Evolutionary conservation across 1,284 basidiomycete genomes (phyloP), one percentile per base, ranked within the genome.

Genomic region (Ustilago vetiveriae): DNA sequence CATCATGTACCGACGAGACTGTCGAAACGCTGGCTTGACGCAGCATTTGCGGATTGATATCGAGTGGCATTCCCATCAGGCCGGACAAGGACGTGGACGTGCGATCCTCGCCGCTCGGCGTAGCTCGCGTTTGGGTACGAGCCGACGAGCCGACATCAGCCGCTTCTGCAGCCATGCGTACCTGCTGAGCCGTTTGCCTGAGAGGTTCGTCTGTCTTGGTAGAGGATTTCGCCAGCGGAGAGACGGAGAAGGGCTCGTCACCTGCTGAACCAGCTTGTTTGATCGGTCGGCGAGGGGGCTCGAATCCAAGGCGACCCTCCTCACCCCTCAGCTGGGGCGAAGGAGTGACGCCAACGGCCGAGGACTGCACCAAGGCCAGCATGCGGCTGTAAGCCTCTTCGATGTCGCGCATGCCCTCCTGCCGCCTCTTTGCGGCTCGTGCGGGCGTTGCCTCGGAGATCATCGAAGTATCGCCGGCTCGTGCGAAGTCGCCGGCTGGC

Each of bases 321-420:
- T 70, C 67, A 17, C 27, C 19, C 13, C 52, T 47, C 48, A 70
- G 47, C 30, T 62, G 57, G 2, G 70, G 70, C 14, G 70, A 72
- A n/a, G 70, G 70, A 9, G 65, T 72, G 26, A 63, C 57, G 7
- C 70, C 70, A 23, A 70, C 58, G 19, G 64, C 70, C 4, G 66
- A 60, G 17, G 66, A 66, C 37, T 62, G 60, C 4, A 72, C 70
- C 26, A 72, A 29, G 7, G 65, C 70, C n/a, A 70, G 50, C 70
- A 72, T 72, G n/a, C 70, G 58, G n/a, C 47, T 41, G 57, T 72
- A 72, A 5, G 70, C 60, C 27, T 55, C 60, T 30, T 72, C 70
- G 21, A 72, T 66, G 23, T 72, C 70, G 24, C 70, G 60, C 60
- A 72, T 72, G 6, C 65, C 67, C 41, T 69, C 70, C 40, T 59